A percentile compares a stretch with the other conserved stretches of the same genome.
These are phyloP conservation scores for Russula sp. DNA, from an alignment of 768 basidiomycete genomes.

Conservation along the genomic window DNA sequence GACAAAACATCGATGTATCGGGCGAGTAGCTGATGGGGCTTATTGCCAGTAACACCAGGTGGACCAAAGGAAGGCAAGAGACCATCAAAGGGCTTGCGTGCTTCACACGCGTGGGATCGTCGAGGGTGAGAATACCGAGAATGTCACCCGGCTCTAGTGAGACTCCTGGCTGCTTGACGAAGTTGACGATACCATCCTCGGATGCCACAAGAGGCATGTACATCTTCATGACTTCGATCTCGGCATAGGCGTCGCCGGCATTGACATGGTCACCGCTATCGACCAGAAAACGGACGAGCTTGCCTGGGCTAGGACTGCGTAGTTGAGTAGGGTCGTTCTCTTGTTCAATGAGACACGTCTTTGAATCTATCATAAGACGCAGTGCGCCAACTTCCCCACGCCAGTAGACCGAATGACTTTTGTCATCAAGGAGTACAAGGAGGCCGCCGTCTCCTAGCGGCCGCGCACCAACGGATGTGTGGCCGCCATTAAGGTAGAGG, in stretches of 20 bases:
- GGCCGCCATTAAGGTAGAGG: conserved; percentile 92
- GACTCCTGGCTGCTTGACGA: conserved; percentile 98
- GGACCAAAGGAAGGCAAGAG: conserved; percentile 84
- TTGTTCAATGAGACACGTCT: conserved; percentile 98
- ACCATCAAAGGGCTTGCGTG: conserved; percentile 99
- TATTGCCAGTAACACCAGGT: conserved; percentile 82
- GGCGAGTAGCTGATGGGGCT: conserved; percentile 81
- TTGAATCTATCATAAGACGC: conserved; percentile 90
- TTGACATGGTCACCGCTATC: conserved; percentile 98
- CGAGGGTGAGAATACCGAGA: conserved; percentile 92
- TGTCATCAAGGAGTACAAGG: conserved; percentile 85
- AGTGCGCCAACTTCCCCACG: conserved; percentile 95
- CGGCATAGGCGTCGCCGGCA: conserved; percentile 95
- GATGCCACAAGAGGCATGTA: conserved; percentile 96
- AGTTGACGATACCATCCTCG: conserved; percentile 90
- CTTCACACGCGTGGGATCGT: conserved; percentile 94
- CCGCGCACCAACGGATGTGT: conserved; percentile 87
- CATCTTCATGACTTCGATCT: conserved; percentile 99
- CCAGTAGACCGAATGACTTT: conserved; percentile 97
- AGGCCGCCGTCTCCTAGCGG: conserved; percentile 94
- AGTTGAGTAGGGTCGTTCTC: conserved; percentile 99
- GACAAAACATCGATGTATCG: conserved; percentile 72
- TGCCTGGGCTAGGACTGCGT: conserved; percentile 93
- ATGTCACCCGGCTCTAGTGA: conserved; percentile 97
- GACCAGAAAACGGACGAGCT: conserved; percentile 89